These are phyloP conservation scores for Rosa lucieae DNA, from an alignment of 306 rosid species.

Conservation along the genomic window DNA sequence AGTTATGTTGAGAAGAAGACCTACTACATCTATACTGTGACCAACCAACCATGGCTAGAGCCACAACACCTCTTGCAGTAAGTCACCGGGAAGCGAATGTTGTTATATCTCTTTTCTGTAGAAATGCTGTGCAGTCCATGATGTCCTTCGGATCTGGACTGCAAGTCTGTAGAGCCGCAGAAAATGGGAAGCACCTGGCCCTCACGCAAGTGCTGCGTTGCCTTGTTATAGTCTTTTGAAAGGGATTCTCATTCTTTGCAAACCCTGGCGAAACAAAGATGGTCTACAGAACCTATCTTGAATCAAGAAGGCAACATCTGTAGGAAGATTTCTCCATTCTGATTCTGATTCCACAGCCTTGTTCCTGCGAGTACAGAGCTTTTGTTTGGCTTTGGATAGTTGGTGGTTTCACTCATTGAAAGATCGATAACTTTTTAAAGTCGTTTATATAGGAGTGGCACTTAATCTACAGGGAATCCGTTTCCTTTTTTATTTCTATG, in stretches of 20 bases:
- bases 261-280: not conserved
- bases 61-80: not conserved
- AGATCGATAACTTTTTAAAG: not conserved
- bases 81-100: not conserved
- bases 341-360: not conserved
- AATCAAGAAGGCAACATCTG: not conserved
- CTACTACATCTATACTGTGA: not conserved
- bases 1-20: not conserved
- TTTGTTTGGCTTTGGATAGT: not conserved
- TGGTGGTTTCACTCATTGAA: not conserved
- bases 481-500: not conserved
- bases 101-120: not conserved
- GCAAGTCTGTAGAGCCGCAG: not conserved
- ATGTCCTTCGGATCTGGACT: not conserved
- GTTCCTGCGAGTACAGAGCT: not conserved
- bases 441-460: not conserved
- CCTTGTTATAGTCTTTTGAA: not conserved
- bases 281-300: not conserved
- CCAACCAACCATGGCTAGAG: slow-evolving; percentile 5
- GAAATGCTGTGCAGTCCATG: not conserved
- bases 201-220: not conserved
- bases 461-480: not conserved
- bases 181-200: not conserved
- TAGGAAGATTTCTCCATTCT: not conserved
- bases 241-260: not conserved